Base-by-base conservation (phyloP, 108 stramenopile genomes). In the Heterococcus sp. region DNA sequence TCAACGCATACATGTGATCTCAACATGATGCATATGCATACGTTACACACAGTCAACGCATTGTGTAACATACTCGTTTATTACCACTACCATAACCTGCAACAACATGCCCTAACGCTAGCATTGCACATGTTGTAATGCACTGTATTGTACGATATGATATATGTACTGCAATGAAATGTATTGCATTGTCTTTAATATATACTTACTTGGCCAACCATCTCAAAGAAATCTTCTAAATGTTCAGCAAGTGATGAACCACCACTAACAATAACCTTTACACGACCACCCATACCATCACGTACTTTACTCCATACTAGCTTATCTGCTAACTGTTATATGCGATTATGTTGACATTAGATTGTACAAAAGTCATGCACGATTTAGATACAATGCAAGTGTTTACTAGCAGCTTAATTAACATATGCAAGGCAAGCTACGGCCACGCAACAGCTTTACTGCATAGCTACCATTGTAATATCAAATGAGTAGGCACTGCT, bases 271-370 rank as follows among this genome's bases (percentile, higher is more conserved):
- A 96, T 92, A 0, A 84, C 84, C 71, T 90, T 91, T 27, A 93
- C 72, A 30, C 90, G 87, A 8, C 95, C 94, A 39, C 95, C 95
- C 76, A 96, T 93, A 21, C 95, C 95, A 65, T 88, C 92, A 76
- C 93, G 68, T 0, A 96, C 93, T 79, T 96, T 96, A 68, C 68
- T 83, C 94, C 94, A 96, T 2, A 96, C 93, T 35, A 96, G 72
- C 68, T 93, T 95, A 82, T 96, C 90, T 29, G 93, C 94, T 68
- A 68, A 3, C 67, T 14, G 30, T 68, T 3, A 26, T 26, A 63
- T 26, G 26, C 58, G 26, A 26, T 63, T 21, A 63, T 26, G 58
- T 26, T 26, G 58, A 26, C 58, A 26, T 63, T 26, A 26, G 21
- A 26, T 21, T 63, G 21, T 26, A 63, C 21, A 26, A 63, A 26